Evolutionary conservation across 2,329 filamentous ascomycete genomes (phyloP).

Genomic region (Amphichorda felina): DNA sequence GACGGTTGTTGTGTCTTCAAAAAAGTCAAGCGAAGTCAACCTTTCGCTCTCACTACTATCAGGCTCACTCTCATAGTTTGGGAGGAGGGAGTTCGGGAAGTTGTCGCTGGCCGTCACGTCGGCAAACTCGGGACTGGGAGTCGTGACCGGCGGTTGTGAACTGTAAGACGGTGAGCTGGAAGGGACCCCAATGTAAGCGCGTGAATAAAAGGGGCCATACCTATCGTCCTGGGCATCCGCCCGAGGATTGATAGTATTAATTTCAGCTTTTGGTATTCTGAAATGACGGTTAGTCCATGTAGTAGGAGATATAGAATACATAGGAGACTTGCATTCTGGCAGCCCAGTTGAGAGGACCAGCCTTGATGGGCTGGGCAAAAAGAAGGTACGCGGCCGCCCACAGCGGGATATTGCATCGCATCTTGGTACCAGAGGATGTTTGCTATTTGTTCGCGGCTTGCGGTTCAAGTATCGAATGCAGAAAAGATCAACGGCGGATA

Average conservation of each 20-base stretch:
- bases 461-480: not conserved
- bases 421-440: not conserved
- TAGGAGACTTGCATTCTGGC: conserved; percentile 15
- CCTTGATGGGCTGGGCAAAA: conserved; percentile 15
- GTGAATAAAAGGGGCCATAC: not conserved
- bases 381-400: conserved; percentile 14
- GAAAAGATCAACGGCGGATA: not conserved
- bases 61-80: not conserved
- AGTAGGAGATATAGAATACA: too few species aligned
- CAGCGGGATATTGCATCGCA: conserved; percentile 4
- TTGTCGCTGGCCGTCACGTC: not conserved
- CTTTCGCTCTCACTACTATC: not conserved
- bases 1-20: not conserved
- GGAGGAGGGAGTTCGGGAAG: conserved; percentile 1
- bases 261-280: not conserved
- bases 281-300: not conserved
- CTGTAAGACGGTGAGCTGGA: not conserved
- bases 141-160: not conserved
- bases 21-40: not conserved
- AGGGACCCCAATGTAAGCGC: too few species aligned
- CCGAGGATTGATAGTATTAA: not conserved
- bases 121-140: conserved; percentile 1
- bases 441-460: too few species aligned
- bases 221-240: not conserved
- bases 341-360: conserved; percentile 22